Evolutionary conservation across 2,329 filamentous ascomycete genomes (phyloP), one percentile per base, ranked within the genome.

Genomic region (Arthroderma sp.): DNA sequence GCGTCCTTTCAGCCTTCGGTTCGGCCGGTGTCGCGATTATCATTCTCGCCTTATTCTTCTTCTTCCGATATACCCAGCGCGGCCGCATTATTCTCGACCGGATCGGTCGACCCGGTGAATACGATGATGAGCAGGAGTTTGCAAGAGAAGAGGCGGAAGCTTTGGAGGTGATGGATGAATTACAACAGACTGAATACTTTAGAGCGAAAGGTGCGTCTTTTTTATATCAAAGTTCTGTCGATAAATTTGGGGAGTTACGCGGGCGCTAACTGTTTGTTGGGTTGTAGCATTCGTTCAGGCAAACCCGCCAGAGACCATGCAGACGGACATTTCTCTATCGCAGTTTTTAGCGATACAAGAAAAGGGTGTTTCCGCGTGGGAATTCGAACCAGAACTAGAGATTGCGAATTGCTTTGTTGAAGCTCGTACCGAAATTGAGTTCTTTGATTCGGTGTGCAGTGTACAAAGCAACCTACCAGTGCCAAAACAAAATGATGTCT

Each of bases 331-430:
- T 52, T 96, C 91, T 22, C 70, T 98, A 51, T 96, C 91, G 32
- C 91, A 98, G 62, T 96, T 94, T 62, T 75, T 98, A 47, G 91
- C 91, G 36, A 98, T 98, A 53, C 91, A 98, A 68, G 91, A 98
- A 69, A 98, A 98, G 65, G 91, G 91, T 42, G 89, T 98, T n/a
- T 94, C 91, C 4, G 91, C 91, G 5, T 98, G 91, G 91, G 91
- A 98, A 63, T 98, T 98, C 58, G 91, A 96, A 63, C 91, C 91
- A n/a, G 91, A 98, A 64, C 70, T 96, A 32, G 91, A 98, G 65
- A 95, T 96, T 54, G 91, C 91, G 53, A 96, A 96, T 65, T 98
- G 91, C 65, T 98, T 98, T 60, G 91, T 98, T 51, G 89, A 98
- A 66, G 89, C 71, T 36, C 79, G 91, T 52, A 98, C 91, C 7